Evolutionary conservation across 768 basidiomycete species (phyloP).

Genomic region (Pisolithus tinctorius): DNA sequence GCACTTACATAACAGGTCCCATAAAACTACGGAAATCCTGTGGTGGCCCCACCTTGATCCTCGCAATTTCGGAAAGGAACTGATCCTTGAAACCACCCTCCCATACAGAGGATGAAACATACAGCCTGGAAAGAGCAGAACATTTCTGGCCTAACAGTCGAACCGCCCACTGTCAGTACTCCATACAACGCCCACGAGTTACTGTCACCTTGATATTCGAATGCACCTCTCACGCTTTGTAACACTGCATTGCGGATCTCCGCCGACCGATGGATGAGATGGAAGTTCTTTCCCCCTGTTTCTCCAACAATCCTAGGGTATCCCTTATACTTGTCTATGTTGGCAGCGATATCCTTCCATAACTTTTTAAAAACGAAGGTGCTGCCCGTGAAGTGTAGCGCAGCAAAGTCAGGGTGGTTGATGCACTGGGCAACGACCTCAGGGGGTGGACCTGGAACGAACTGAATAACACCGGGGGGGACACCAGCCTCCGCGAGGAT

Average conservation of each 20-base stretch:
- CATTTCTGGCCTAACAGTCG: conserved; percentile 78
- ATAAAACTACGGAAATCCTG: conserved; percentile 81
- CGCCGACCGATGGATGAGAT: conserved; percentile 82
- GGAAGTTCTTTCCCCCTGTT: conserved; percentile 99
- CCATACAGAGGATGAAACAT: conserved; percentile 88
- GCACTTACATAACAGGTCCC: conserved; percentile 88
- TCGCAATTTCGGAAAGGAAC: conserved; percentile 65
- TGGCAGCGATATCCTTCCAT: conserved; percentile 91
- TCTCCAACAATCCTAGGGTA: conserved; percentile 98
- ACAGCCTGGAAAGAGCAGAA: conserved; percentile 86
- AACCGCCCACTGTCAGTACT: neutral
- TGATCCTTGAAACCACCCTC: conserved; percentile 76
- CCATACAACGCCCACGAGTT: neutral
- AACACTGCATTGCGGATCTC: conserved; percentile 86
- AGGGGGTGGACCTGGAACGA: conserved; percentile 83
- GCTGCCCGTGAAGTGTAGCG: conserved; percentile 94
- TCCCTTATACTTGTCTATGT: conserved; percentile 78
- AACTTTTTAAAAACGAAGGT: conserved; percentile 91
- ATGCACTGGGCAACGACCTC: conserved; percentile 84
- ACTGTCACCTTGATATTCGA: conserved; percentile 83
- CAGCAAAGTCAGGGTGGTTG: conserved; percentile 71
- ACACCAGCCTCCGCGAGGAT: conserved; percentile 92
- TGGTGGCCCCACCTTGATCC: conserved; percentile 79
- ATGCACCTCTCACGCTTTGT: conserved; percentile 82
- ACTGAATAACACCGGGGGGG: conserved; percentile 93